Percentiles rank a stretch among this genome's conserved stretches.
These are phyloP conservation scores for Penicillium sp. DNA, from an alignment of 2,329 filamentous ascomycete genomes.

Conservation along the genomic window DNA sequence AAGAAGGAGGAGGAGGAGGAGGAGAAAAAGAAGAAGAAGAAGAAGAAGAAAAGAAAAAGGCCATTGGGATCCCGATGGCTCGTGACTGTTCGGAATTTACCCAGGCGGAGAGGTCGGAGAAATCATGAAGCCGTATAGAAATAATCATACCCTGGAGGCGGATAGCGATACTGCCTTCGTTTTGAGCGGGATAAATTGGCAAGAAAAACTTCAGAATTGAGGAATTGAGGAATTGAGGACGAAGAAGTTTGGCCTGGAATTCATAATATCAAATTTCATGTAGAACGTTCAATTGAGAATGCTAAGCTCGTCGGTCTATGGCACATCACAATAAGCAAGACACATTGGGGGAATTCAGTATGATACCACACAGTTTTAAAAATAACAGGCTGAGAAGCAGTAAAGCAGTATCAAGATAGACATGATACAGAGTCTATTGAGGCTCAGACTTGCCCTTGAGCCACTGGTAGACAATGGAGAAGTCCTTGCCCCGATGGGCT, in stretches of 20 bases:
- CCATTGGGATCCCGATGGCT: too few relatives aligned
- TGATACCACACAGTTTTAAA: not conserved
- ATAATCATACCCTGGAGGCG: not conserved
- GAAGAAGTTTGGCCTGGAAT: not conserved
- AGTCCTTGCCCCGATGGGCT: constrained; percentile 73
- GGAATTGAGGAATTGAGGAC: not conserved
- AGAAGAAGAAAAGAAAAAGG: not conserved
- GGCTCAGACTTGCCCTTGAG: constrained; percentile 50
- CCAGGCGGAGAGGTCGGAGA: not conserved
- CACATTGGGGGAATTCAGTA: not conserved
- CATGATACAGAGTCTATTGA: not conserved
- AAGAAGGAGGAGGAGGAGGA: constrained; percentile 4
- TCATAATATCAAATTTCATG: not conserved
- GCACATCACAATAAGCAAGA: constrained; percentile 1
- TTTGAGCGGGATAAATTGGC: not conserved
- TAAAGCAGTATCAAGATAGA: not conserved
- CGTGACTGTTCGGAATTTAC: not conserved
- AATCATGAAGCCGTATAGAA: too few relatives aligned
- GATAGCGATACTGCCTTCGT: not conserved
- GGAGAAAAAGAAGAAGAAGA: not conserved
- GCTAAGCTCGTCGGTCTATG: constrained; percentile 6
- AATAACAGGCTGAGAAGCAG: not conserved
- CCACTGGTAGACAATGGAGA: constrained; percentile 81
- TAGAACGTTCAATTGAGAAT: not conserved
- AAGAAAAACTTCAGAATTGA: too few relatives aligned